A percentile compares a stretch with the other conserved stretches of the same genome.
Conservation (phyloP, 177 flowering plant genomes). For the Vitis hybrid region DNA sequence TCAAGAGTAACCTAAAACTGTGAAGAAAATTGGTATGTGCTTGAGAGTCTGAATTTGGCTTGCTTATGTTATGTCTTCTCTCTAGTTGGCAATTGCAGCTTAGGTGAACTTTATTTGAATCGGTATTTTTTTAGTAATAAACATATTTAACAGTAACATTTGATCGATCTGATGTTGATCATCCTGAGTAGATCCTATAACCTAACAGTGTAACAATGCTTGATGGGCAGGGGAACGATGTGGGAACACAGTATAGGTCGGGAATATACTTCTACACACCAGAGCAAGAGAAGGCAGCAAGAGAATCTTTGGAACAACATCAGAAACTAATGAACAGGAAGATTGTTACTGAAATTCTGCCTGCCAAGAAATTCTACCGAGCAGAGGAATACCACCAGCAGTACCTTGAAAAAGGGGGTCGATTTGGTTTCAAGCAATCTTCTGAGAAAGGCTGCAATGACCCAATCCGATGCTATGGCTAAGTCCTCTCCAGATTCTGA, state of each 20-base stretch:
- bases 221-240: conserved; percentile 73
- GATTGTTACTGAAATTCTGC: conserved; percentile 79
- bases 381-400: conserved; percentile 96
- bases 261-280: conserved; percentile 88
- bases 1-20: too few species aligned
- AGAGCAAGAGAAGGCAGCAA: conserved; percentile 78
- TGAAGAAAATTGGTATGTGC: too few species aligned
- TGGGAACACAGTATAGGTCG: conserved; percentile 86
- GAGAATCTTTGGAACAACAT: conserved; percentile 54
- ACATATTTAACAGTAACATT: too few species aligned
- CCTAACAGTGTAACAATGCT: conserved; percentile 1
- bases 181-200: too few species aligned
- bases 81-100: too few species aligned
- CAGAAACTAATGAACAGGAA: conserved; percentile 63
- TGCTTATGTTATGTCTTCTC: too few species aligned
- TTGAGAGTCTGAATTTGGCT: too few species aligned
- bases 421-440: conserved; percentile 66
- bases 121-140: too few species aligned
- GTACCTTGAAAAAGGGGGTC: conserved; percentile 85
- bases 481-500: conserved; percentile 7
- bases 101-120: too few species aligned
- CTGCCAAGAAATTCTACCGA: conserved; percentile 86
- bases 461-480: conserved; percentile 83
- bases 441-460: conserved; percentile 74
- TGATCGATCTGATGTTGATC: too few species aligned